phyloP scores from a whole-genome alignment of 495 filamentous ascomycete species.

The Bryoglossum gracile region DNA sequence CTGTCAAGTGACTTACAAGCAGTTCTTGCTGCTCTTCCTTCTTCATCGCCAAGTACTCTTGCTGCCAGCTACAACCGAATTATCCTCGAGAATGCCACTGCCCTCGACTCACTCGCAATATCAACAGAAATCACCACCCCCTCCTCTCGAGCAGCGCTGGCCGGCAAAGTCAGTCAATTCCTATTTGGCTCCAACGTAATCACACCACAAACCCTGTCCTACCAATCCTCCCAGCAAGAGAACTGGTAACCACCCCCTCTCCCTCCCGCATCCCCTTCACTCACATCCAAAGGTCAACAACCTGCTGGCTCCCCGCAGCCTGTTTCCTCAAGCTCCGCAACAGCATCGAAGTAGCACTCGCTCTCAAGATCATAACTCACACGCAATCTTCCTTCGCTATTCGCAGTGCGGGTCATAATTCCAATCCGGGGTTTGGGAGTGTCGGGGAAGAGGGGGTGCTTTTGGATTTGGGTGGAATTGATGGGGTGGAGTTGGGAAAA shows the following conservation, averaged over 20 bases:
- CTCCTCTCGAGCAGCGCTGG: neutral
- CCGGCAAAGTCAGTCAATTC: neutral
- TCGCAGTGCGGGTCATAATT: slow-evolving; percentile 28
- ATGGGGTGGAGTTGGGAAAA: slow-evolving; percentile 22
- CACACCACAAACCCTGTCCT: neutral
- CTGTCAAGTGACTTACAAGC: neutral
- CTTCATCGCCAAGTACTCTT: neutral
- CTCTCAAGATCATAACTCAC: slow-evolving; percentile 1
- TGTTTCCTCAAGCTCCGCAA: slow-evolving; percentile 1
- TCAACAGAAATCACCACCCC: neutral
- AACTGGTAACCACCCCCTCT: neutral
- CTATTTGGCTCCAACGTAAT: neutral
- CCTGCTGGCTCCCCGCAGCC: slow-evolving; percentile 2
- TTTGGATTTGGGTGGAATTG: slow-evolving; percentile 27
- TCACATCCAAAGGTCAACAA: neutral
- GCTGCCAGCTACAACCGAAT: neutral
- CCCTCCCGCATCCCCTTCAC: neutral
- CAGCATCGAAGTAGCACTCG: neutral
- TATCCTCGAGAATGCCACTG: neutral
- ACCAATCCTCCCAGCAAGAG: neutral
- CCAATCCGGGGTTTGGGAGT: slow-evolving; percentile 23
- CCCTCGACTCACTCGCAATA: neutral
- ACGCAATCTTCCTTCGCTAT: slow-evolving; percentile 26
- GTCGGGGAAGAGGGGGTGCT: slow-evolving; percentile 27
- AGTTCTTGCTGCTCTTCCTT: neutral